Percentiles rank a stretch among this genome's conserved stretches.
These are phyloP conservation scores for Cercospora janseana DNA, from an alignment of 2,329 filamentous ascomycete species.

Conservation along the genomic window DNA sequence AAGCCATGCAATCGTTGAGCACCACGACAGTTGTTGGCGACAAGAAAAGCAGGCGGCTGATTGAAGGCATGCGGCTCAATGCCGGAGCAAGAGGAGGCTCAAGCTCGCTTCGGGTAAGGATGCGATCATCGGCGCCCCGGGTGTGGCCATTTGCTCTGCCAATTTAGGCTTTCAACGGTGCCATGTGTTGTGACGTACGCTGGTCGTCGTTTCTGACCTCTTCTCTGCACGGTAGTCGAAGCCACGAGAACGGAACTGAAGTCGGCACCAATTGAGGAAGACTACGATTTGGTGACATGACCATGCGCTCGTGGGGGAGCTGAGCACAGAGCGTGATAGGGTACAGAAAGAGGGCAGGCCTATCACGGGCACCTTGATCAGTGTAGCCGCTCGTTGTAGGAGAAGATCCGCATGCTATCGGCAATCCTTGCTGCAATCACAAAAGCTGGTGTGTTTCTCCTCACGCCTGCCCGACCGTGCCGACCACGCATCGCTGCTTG, in stretches of 20 bases:
- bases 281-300: too few species aligned
- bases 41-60: background rate
- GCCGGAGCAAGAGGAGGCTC: slow-evolving; percentile 1
- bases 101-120: background rate
- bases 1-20: background rate
- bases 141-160: background rate
- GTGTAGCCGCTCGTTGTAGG: background rate
- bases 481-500: background rate
- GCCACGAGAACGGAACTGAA: too few species aligned
- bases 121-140: slow-evolving; percentile 1
- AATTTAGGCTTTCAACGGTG: background rate
- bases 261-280: too few species aligned
- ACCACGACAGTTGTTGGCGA: background rate
- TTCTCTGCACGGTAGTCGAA: too few species aligned
- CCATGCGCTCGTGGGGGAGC: too few species aligned
- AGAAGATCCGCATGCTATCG: background rate
- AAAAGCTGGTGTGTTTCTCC: background rate
- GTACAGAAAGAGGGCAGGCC: too few species aligned
- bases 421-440: slow-evolving; percentile 2
- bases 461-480: too few species aligned
- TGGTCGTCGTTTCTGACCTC: slow-evolving; percentile 4
- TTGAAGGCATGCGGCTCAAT: background rate
- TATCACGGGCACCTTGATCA: background rate
- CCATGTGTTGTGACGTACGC: slow-evolving; percentile 2
- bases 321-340: too few species aligned